A percentile compares a stretch with the other conserved stretches of the same genome.
Conservation (phyloP, 2,329 filamentous ascomycete species). For the Byssothecium circinans region DNA sequence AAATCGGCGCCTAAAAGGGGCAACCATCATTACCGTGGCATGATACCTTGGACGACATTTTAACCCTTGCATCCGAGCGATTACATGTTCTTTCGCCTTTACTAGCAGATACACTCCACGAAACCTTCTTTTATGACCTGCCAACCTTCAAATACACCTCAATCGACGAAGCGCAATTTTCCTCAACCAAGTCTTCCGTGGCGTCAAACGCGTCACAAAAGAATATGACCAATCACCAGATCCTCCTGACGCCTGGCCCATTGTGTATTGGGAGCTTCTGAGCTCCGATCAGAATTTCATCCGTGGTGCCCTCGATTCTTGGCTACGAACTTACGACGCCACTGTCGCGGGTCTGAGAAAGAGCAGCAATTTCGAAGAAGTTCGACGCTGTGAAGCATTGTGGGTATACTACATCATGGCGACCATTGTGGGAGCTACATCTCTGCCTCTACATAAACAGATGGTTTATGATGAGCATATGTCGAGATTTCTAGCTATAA, state of each 20-base stretch:
- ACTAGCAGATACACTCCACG: constrained; percentile 39
- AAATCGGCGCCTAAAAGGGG: not conserved
- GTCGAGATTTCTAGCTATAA: constrained; percentile 12
- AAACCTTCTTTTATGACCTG: not conserved
- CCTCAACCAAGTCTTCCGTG: constrained; percentile 2
- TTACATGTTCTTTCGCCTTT: constrained; percentile 23
- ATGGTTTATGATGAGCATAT: constrained; percentile 25
- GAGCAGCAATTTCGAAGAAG: not conserved
- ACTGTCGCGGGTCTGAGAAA: not conserved
- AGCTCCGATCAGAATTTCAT: not conserved
- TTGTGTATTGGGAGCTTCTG: not conserved
- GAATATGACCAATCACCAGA: not conserved
- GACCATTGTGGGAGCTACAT: constrained; percentile 18
- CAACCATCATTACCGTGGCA: not conserved
- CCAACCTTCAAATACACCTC: constrained; percentile 2
- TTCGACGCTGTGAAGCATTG: constrained; percentile 9
- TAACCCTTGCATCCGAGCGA: not conserved
- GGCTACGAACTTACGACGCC: constrained; percentile 4
- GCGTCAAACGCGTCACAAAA: not conserved
- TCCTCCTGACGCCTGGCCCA: not conserved
- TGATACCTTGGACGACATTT: not conserved
- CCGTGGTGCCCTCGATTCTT: constrained; percentile 3
- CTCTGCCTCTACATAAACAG: constrained; percentile 8
- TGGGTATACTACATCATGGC: constrained; percentile 22
- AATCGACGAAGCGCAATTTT: constrained; percentile 3